These are phyloP conservation scores for Cenchrus americanus DNA, from an alignment of 176 grass and related monocot species.

Conservation along the genomic window DNA sequence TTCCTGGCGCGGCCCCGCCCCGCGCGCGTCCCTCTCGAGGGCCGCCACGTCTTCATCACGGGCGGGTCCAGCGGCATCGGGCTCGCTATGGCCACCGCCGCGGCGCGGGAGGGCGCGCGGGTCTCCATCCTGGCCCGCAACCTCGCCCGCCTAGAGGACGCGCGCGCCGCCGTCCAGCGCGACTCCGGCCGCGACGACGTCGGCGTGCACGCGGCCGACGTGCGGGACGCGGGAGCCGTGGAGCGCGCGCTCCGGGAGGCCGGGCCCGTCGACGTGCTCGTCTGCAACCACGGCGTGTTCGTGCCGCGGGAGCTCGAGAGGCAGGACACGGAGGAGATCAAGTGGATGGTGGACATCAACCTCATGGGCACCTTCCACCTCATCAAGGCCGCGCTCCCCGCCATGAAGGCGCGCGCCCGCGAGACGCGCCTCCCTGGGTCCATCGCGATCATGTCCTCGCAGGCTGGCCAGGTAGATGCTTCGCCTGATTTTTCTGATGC, in stretches of 20 bases:
- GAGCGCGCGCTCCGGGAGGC: constrained; percentile 51
- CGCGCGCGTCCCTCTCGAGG: constrained; percentile 60
- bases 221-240: constrained; percentile 68
- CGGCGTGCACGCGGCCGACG: constrained; percentile 61
- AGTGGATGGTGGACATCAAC: constrained; percentile 95
- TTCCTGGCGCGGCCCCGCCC: constrained; percentile 64
- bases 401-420: constrained; percentile 59
- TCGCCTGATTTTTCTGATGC: constrained; percentile 1
- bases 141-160: constrained; percentile 56
- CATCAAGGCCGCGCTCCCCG: constrained; percentile 85
- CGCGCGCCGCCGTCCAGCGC: constrained; percentile 60
- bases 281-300: constrained; percentile 97
- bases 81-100: constrained; percentile 68
- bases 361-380: constrained; percentile 95
- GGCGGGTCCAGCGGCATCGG: constrained; percentile 96
- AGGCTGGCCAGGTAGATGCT: constrained; percentile 77
- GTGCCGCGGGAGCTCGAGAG: constrained; percentile 81
- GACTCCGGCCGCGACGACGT: constrained; percentile 59
- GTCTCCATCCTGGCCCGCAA: constrained; percentile 93
- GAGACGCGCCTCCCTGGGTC: constrained; percentile 67
- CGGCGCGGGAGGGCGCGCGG: constrained; percentile 76
- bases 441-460: constrained; percentile 93
- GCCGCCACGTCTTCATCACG: constrained; percentile 82
- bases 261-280: constrained; percentile 74
- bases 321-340: constrained; percentile 75